Evolutionary conservation across 139 green algal genomes (phyloP).

Genomic region (Chlorella vulgaris): DNA sequence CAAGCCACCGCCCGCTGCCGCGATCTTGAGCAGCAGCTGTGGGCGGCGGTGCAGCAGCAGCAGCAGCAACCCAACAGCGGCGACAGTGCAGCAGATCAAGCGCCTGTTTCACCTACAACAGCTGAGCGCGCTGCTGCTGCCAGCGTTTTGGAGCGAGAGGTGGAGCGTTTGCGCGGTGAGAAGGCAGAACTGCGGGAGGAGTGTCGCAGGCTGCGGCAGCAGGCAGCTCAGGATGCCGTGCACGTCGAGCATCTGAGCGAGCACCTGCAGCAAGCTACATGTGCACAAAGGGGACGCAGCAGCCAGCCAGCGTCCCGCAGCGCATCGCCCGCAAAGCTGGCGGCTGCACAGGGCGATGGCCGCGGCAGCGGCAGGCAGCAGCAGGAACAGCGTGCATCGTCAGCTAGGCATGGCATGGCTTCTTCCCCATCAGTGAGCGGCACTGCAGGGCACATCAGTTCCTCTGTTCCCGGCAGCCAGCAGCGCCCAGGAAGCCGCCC

Average conservation of each 20-base stretch:
- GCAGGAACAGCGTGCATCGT: not conserved
- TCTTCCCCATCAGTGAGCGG: not conserved
- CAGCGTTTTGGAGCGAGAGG: not conserved
- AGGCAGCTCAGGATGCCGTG: not conserved
- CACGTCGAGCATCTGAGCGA: constrained; percentile 13
- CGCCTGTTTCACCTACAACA: too few species aligned
- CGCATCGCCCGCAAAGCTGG: not conserved
- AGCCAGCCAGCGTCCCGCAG: not conserved
- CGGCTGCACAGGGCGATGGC: not conserved
- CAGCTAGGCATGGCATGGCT: not conserved
- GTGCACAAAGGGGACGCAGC: not conserved
- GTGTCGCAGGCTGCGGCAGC: constrained; percentile 9
- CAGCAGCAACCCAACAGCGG: not conserved
- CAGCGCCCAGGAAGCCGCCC: constrained; percentile 6
- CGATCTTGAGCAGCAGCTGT: not conserved
- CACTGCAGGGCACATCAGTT: constrained; percentile 5
- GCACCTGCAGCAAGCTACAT: not conserved
- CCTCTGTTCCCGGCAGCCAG: not conserved
- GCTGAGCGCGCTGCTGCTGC: not conserved
- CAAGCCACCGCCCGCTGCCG: not conserved
- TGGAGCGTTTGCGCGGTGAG: constrained; percentile 1
- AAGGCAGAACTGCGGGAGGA: not conserved
- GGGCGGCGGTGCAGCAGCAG: not conserved
- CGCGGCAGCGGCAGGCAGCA: not conserved
- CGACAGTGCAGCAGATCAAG: not conserved